A percentile compares a stretch with the other conserved stretches of the same genome.
These are phyloP conservation scores for Ganoderma multipileum DNA, from an alignment of 1,284 basidiomycete species.

Conservation along the genomic window DNA sequence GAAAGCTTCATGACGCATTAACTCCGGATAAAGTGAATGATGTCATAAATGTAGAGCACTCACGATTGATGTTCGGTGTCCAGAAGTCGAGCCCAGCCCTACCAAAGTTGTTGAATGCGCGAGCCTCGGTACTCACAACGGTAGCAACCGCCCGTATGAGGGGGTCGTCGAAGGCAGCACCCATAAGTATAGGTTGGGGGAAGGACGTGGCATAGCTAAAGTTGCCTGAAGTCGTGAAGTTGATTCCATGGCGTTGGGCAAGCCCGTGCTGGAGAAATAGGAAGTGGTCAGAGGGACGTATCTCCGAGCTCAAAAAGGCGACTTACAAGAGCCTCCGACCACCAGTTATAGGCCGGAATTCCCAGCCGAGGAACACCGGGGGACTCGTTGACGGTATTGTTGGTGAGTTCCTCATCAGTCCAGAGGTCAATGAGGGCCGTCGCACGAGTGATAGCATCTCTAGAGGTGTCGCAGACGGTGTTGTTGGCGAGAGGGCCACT, in stretches of 20 bases:
- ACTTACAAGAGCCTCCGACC: slow-evolving; percentile 58
- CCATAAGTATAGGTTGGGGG: slow-evolving; percentile 48
- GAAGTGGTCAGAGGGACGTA: background rate
- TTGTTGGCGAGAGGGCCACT: slow-evolving; percentile 52
- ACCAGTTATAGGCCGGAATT: slow-evolving; percentile 60
- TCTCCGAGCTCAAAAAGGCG: background rate
- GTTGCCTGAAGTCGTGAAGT: slow-evolving; percentile 52
- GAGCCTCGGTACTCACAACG: slow-evolving; percentile 60
- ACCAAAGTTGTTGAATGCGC: slow-evolving; percentile 61
- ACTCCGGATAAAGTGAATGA: background rate
- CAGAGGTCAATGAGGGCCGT: slow-evolving; percentile 53
- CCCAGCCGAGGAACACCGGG: slow-evolving; percentile 60
- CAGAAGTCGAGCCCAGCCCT: slow-evolving; percentile 61
- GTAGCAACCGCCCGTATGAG: slow-evolving; percentile 55
- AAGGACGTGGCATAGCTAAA: slow-evolving; percentile 66
- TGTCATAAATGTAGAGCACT: background rate
- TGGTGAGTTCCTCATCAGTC: slow-evolving; percentile 56
- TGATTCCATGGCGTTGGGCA: slow-evolving; percentile 57
- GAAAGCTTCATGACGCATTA: slow-evolving; percentile 43
- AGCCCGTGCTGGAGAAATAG: slow-evolving; percentile 52
- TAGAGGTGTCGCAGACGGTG: slow-evolving; percentile 54
- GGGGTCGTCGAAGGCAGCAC: slow-evolving; percentile 52
- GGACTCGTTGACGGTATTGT: slow-evolving; percentile 55
- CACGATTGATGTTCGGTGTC: slow-evolving; percentile 64
- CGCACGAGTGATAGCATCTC: slow-evolving; percentile 54